A percentile compares a stretch with the other conserved stretches of the same genome.
Evolutionary conservation across 2,329 filamentous ascomycete genomes (phyloP).

Genomic region (Colletotrichum scovillei): DNA sequence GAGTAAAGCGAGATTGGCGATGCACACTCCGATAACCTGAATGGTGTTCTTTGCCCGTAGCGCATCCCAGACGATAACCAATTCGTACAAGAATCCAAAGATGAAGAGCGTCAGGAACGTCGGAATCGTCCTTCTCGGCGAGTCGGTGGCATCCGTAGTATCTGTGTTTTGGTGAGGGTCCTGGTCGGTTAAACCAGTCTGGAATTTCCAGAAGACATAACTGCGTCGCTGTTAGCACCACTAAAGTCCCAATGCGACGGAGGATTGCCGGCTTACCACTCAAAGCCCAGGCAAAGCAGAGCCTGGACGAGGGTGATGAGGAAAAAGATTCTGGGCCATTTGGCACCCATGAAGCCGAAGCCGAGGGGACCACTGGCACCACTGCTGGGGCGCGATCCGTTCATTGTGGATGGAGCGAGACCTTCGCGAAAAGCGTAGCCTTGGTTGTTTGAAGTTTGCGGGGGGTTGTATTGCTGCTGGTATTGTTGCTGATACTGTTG

Average conservation of each 20-base stretch:
- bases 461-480: conserved; percentile 36
- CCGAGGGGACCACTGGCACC: conserved; percentile 35
- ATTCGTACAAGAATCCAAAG: conserved; percentile 94
- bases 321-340: conserved; percentile 92
- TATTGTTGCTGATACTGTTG: conserved; percentile 38
- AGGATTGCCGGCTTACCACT: conserved; percentile 73
- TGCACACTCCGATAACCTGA: conserved; percentile 93
- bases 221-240: conserved; percentile 54
- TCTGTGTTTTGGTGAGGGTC: conserved; percentile 44
- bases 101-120: conserved; percentile 97
- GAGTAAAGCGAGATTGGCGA: conserved; percentile 91
- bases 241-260: not conserved
- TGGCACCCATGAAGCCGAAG: conserved; percentile 82
- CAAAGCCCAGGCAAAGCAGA: conserved; percentile 82
- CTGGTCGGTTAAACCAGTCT: conserved; percentile 63
- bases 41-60: conserved; percentile 97
- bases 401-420: conserved; percentile 45
- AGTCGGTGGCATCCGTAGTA: conserved; percentile 56
- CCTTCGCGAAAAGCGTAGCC: conserved; percentile 50
- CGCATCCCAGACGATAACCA: conserved; percentile 92
- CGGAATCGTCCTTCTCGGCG: conserved; percentile 80
- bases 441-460: conserved; percentile 41
- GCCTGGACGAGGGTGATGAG: conserved; percentile 80
- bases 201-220: conserved; percentile 91
- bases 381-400: conserved; percentile 38